Evolutionary conservation across 2,329 filamentous ascomycete genomes (phyloP).

Genomic region (Pestalotiopsis sp.): DNA sequence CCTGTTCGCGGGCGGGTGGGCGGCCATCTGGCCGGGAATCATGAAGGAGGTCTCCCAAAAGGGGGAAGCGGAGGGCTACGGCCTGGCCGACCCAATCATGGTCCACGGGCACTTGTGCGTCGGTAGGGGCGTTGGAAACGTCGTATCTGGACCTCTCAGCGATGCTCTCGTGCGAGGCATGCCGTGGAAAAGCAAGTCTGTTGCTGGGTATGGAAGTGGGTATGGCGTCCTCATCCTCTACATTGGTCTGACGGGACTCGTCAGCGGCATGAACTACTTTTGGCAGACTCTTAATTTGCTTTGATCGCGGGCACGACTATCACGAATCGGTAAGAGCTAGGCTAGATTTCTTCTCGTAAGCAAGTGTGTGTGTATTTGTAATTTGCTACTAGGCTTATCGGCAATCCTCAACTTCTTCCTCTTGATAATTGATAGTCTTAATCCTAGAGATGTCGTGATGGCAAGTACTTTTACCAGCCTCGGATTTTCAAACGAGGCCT

Average conservation of each 20-base stretch:
- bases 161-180: constrained; percentile 48
- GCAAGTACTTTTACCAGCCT: neutral
- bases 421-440: too few species aligned
- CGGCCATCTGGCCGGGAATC: constrained; percentile 1
- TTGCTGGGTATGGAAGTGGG: constrained; percentile 48
- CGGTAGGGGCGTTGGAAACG: constrained; percentile 62
- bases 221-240: constrained; percentile 56
- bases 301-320: neutral
- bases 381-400: too few species aligned
- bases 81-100: constrained; percentile 47
- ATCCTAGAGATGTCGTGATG: neutral
- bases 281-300: constrained; percentile 28
- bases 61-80: constrained; percentile 15
- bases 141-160: constrained; percentile 57
- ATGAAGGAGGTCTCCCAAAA: constrained; percentile 9
- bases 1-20: constrained; percentile 1
- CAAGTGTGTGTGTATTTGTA: neutral
- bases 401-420: too few species aligned
- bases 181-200: constrained; percentile 41
- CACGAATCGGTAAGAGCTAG: neutral
- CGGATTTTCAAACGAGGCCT: neutral
- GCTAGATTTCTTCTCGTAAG: neutral
- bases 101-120: constrained; percentile 58
- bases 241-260: constrained; percentile 50
- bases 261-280: constrained; percentile 44